Percentiles rank a stretch among this genome's conserved stretches.
These are phyloP conservation scores for Fagopyrum tataricum DNA, from an alignment of 148 eudicot genomes.

Conservation along the genomic window DNA sequence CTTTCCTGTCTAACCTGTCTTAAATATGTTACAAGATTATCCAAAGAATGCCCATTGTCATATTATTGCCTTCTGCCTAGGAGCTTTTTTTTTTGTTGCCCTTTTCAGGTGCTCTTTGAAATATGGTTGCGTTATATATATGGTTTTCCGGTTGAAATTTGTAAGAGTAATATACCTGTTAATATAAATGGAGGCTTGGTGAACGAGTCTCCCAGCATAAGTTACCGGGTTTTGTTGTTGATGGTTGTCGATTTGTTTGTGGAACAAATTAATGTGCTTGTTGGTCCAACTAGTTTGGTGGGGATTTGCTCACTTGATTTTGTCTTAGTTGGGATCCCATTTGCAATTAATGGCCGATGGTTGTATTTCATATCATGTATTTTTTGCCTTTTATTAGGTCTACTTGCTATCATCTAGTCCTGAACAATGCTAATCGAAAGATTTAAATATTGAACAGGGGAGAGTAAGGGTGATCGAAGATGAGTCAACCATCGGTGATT, in stretches of 20 bases:
- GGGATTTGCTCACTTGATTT: not conserved
- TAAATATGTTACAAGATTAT: too few relatives aligned
- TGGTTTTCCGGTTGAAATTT: too few relatives aligned
- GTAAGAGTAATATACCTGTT: not conserved
- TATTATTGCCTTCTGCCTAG: too few relatives aligned
- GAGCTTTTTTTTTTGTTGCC: too few relatives aligned
- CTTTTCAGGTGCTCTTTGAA: not conserved
- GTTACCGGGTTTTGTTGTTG: not conserved
- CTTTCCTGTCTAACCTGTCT: too few relatives aligned
- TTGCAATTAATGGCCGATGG: not conserved
- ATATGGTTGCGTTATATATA: not conserved
- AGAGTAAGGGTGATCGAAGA: constrained; percentile 21
- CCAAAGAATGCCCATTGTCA: too few relatives aligned
- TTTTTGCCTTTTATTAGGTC: not conserved
- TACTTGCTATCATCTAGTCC: not conserved
- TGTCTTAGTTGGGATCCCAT: not conserved
- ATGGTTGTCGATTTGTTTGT: not conserved
- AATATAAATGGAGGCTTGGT: not conserved
- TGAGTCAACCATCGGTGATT: constrained; percentile 63
- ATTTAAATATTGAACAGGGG: not conserved
- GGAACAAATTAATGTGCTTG: not conserved
- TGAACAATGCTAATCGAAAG: constrained; percentile 2
- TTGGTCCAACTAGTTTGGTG: not conserved
- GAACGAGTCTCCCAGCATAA: not conserved
- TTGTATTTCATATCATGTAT: not conserved